phyloP scores from a whole-genome alignment of 768 basidiomycete genomes.

The Naganishia onofrii region DNA sequence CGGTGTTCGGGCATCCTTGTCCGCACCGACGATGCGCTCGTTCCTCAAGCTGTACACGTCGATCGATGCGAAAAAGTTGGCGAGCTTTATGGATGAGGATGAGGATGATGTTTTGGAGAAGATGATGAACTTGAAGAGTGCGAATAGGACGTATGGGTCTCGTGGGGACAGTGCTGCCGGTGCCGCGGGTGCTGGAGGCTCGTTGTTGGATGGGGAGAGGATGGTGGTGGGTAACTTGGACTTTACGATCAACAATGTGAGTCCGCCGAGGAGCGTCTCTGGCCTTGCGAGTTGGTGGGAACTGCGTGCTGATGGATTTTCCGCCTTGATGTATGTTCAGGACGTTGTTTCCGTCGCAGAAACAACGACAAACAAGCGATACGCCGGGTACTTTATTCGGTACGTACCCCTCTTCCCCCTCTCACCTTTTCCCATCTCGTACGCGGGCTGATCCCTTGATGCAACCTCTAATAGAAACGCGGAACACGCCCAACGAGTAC shows the following conservation, averaged over 20 bases:
- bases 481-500: slow-evolving; percentile 81
- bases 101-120: slow-evolving; percentile 94
- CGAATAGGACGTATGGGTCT: slow-evolving; percentile 62
- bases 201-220: slow-evolving; percentile 74
- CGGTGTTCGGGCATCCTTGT: slow-evolving; percentile 70
- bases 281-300: too few relatives aligned
- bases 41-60: slow-evolving; percentile 94
- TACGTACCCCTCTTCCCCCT: not conserved
- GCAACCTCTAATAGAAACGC: slow-evolving; percentile 58
- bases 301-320: too few relatives aligned
- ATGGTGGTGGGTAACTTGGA: slow-evolving; percentile 90
- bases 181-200: slow-evolving; percentile 37
- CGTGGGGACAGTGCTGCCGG: too few relatives aligned
- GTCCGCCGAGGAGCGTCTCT: slow-evolving; percentile 41
- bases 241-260: slow-evolving; percentile 88
- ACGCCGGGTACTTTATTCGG: slow-evolving; percentile 90
- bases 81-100: slow-evolving; percentile 72
- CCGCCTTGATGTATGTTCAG: slow-evolving; percentile 55
- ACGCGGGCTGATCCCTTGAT: too few relatives aligned
- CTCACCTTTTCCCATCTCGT: too few relatives aligned
- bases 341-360: slow-evolving; percentile 96
- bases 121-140: slow-evolving; percentile 94
- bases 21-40: slow-evolving; percentile 80
- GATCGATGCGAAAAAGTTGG: slow-evolving; percentile 84
- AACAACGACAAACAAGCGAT: slow-evolving; percentile 85